Conservation (phyloP, 2,329 filamentous ascomycete genomes). For the Diaporthe nobilis region DNA sequence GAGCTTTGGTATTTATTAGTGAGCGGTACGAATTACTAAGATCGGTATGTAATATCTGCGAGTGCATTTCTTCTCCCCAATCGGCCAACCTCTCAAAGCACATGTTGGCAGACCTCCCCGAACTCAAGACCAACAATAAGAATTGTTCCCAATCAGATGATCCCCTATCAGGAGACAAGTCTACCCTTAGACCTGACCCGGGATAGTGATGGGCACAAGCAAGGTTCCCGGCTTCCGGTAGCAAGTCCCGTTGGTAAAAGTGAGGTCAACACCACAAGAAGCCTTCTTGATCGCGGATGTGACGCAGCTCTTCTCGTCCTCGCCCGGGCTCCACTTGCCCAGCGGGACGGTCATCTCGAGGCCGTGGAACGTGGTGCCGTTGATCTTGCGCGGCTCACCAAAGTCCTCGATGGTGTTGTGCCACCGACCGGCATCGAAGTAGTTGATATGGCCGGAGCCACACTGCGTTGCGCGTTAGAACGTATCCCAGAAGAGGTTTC, state of each 20-base stretch:
- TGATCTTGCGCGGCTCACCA: neutral
- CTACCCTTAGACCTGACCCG: neutral
- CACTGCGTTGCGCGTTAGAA: neutral
- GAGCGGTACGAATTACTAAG: neutral
- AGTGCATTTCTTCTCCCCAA: neutral
- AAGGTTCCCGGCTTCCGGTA: constrained; percentile 6
- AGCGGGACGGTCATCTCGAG: constrained; percentile 30
- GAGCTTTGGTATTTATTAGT: neutral
- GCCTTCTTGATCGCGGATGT: constrained; percentile 24
- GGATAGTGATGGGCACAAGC: neutral
- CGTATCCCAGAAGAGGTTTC: neutral
- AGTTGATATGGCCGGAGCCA: neutral
- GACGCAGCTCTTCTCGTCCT: constrained; percentile 23
- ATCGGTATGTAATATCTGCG: too few relatives aligned
- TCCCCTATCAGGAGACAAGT: neutral
- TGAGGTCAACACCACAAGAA: constrained; percentile 19
- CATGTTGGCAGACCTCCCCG: neutral
- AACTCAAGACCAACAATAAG: neutral
- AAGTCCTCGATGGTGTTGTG: constrained; percentile 10
- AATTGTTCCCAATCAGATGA: neutral
- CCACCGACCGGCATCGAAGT: neutral
- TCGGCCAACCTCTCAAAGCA: too few relatives aligned
- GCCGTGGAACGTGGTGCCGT: constrained; percentile 13
- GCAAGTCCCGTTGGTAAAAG: constrained; percentile 18
- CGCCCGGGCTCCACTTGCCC: neutral